Base-by-base conservation (phyloP, 352 stramenopile genomes). In the Phytophthora parvispora region DNA sequence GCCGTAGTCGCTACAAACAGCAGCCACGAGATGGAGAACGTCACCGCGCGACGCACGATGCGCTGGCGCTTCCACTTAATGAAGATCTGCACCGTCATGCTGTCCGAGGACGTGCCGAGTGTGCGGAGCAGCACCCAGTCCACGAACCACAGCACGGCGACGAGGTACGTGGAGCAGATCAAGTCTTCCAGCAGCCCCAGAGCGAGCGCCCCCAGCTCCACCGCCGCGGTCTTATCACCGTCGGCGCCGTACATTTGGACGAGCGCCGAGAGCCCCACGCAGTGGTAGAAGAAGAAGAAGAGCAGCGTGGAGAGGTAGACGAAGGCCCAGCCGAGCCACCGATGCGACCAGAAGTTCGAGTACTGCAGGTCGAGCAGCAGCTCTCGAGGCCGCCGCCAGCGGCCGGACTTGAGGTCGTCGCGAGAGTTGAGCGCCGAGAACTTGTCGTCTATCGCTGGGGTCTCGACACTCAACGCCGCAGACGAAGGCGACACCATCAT, bases 261-360 rank as follows among this genome's bases (percentile, higher is more conserved):
- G 48, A 77, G 68, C 12, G 53, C 59, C 2, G 36, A 27, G 1
- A 89, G 57, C 27, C 63, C 62, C 4, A 60, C 18, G 1, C 64
- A 45, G 6, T 75, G 68, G 31, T 73, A 71, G 31, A 74, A 27
- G 20, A 68, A 65, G 62, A 81, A 89, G 59, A 78, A 86, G 12
- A 74, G 25, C 32, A 81, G 60, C 8, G 60, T 20, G 7, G 65
- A n/a, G 22, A 58, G 3, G 48, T 80, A 73, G 13, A 84, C 74
- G 31, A 77, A 73, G 22, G 64, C 51, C 81, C 81, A 89, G 12
- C 80, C 64, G 29, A 79, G 63, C 58, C 64, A 81, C 25, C 60
- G 43, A 42, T 59, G 50, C 18, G 60, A 67, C 67, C 67, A 74
- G 40, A 74, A 58, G 16, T 27, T 54, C 6, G 54, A 60, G 40